Conservation (phyloP, 2,329 filamentous ascomycete species). For the Cladosporium sp. region DNA sequence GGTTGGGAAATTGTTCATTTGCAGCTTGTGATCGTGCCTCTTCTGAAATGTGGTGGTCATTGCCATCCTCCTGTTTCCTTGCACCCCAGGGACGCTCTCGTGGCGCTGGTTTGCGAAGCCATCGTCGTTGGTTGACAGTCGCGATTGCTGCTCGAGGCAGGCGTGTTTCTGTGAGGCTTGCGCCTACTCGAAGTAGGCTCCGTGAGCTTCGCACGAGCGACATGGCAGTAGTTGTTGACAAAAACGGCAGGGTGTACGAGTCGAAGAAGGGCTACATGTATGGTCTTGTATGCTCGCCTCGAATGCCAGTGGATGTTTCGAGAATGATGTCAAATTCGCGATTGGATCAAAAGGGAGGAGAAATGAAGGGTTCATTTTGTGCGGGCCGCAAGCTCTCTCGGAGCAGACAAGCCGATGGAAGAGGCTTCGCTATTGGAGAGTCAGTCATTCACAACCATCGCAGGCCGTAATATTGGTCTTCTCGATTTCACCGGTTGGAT, state of each 20-base stretch:
- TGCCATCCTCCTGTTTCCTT: neutral
- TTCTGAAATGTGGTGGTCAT: neutral
- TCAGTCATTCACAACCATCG: too few species aligned
- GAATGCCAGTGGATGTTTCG: neutral
- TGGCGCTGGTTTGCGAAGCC: conserved; percentile 17
- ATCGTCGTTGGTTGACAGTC: conserved; percentile 16
- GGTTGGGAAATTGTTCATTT: conserved; percentile 13
- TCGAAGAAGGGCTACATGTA: too few species aligned
- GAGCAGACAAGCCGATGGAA: neutral
- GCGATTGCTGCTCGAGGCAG: conserved; percentile 4
- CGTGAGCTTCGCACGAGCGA: conserved; percentile 14
- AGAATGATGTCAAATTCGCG: neutral
- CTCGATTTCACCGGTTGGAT: too few species aligned
- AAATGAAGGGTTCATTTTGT: neutral
- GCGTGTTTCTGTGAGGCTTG: conserved; percentile 1
- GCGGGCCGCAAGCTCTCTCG: neutral
- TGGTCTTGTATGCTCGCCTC: too few species aligned
- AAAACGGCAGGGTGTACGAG: neutral
- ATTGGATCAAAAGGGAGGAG: neutral
- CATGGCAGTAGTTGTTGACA: conserved; percentile 7
- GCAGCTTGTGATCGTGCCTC: neutral
- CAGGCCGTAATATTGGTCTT: too few species aligned
- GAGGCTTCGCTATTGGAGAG: neutral
- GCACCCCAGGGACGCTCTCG: conserved; percentile 15
- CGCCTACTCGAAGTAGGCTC: conserved; percentile 14